phyloP scores from a whole-genome alignment of 768 basidiomycete species.

The Collybiopsis confluens region DNA sequence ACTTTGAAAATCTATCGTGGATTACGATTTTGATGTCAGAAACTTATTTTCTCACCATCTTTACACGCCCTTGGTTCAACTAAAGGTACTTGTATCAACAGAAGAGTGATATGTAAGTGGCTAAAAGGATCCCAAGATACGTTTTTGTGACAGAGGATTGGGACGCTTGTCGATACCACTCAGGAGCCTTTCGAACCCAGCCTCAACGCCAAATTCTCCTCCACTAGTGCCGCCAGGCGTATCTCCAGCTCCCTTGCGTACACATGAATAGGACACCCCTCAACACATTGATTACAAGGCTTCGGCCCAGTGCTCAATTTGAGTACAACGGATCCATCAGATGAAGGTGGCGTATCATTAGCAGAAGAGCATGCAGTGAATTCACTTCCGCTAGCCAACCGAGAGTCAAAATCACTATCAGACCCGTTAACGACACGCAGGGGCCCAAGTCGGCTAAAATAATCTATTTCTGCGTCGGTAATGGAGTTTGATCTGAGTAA shows the following conservation, averaged over 20 bases:
- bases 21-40: too few relatives aligned
- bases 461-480: neutral
- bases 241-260: neutral
- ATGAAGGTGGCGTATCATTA: neutral
- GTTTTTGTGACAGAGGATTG: too few relatives aligned
- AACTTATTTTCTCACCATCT: too few relatives aligned
- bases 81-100: too few relatives aligned
- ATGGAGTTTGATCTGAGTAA: neutral
- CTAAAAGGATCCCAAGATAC: too few relatives aligned
- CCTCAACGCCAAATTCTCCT: neutral
- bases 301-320: neutral
- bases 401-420: neutral
- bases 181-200: too few relatives aligned
- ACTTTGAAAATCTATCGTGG: too few relatives aligned
- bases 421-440: neutral
- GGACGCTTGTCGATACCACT: too few relatives aligned
- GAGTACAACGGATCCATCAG: neutral
- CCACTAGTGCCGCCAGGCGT: neutral
- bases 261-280: neutral
- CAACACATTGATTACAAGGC: neutral
- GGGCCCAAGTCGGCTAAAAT: neutral
- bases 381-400: neutral
- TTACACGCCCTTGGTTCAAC: too few relatives aligned
- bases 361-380: neutral
- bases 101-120: too few relatives aligned